phyloP scores from a whole-genome alignment of 2,329 filamentous ascomycete species.

The Emergomyces africanus region DNA sequence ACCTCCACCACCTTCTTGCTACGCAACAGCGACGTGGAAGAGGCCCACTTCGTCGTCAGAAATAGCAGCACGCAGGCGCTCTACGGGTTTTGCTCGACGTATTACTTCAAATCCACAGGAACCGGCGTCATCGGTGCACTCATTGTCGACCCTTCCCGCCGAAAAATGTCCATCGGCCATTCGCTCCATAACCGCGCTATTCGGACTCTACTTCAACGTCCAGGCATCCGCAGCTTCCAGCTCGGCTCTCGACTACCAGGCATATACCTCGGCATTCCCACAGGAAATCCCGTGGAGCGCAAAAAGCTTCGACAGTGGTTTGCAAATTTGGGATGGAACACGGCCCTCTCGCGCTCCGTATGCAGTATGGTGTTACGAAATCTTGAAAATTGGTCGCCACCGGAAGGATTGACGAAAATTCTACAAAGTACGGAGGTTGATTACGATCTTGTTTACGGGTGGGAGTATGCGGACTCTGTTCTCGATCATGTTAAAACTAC shows the following conservation, averaged over 20 bases:
- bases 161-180: constrained; percentile 80
- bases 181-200: constrained; percentile 80
- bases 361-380: constrained; percentile 64
- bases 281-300: constrained; percentile 46
- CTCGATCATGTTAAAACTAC: constrained; percentile 61
- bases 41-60: constrained; percentile 80
- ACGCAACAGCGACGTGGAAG: constrained; percentile 55
- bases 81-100: constrained; percentile 87
- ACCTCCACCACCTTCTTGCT: constrained; percentile 66
- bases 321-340: constrained; percentile 80
- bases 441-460: constrained; percentile 73
- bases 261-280: constrained; percentile 77
- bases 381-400: constrained; percentile 59
- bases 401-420: constrained; percentile 62
- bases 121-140: constrained; percentile 70
- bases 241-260: constrained; percentile 69
- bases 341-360: constrained; percentile 47
- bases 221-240: constrained; percentile 65
- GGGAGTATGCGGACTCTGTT: constrained; percentile 61
- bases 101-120: constrained; percentile 56
- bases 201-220: constrained; percentile 56
- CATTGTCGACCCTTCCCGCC: constrained; percentile 77
- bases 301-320: constrained; percentile 67
- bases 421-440: constrained; percentile 60
- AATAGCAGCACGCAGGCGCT: constrained; percentile 86